Conservation (phyloP, 2,329 filamentous ascomycete genomes). For the Hypoxylon sp. region DNA sequence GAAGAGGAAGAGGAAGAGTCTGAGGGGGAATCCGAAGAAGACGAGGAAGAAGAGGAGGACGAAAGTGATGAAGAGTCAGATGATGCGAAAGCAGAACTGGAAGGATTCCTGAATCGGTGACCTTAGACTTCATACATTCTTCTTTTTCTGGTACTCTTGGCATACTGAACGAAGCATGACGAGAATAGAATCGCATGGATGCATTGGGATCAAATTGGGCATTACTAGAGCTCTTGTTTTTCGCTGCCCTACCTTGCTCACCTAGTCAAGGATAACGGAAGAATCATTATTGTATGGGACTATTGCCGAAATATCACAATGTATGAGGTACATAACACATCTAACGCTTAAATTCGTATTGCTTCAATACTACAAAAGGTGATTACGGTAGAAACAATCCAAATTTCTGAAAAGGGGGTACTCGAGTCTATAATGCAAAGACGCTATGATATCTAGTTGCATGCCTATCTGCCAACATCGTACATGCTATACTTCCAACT, state of each 20-base stretch:
- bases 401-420: neutral
- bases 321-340: neutral
- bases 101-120: conserved; percentile 52
- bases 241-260: neutral
- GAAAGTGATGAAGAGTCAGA: conserved; percentile 59
- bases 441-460: conserved; percentile 14
- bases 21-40: conserved; percentile 61
- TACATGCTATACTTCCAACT: neutral
- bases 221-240: conserved; percentile 5
- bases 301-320: neutral
- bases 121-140: neutral
- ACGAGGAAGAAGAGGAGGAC: conserved; percentile 62
- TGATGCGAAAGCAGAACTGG: conserved; percentile 57
- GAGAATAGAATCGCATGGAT: conserved; percentile 17
- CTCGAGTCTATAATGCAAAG: conserved; percentile 21
- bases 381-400: neutral
- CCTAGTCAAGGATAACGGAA: conserved; percentile 11
- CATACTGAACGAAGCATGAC: conserved; percentile 6
- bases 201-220: conserved; percentile 24
- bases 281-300: neutral
- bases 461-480: conserved; percentile 1
- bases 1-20: conserved; percentile 64
- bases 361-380: too few species aligned
- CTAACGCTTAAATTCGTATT: neutral
- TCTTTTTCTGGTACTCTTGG: conserved; percentile 1